Base-by-base conservation (phyloP, 441 rosid genomes). In the Oxalis stricta region DNA sequence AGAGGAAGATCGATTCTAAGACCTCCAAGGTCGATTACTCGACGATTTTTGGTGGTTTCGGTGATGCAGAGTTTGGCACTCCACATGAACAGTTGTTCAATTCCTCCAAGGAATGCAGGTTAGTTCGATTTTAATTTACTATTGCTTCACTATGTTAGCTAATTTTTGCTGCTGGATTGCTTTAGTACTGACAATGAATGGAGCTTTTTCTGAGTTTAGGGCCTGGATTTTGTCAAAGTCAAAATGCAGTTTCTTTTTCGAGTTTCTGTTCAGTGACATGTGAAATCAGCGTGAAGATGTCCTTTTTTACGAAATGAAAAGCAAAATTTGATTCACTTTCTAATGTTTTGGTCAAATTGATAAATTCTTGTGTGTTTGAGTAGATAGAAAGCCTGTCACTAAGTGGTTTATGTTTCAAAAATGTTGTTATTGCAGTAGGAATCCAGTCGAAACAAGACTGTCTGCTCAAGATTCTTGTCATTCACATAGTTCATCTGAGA, bases 21-120 rank as follows among this genome's bases (percentile, higher is more conserved):
- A 64, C 74, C 55, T 65, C 79, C 5, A 72, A 64, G 54, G 76
- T 75, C 15, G 98, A 91, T 49, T 91, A 91, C 73, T 58, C 82
- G 20, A 72, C 62, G 14, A 81, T 91, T 28, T 91, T 91, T 35
- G 85, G 89, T 21, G 82, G 80, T 3, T 76, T 70, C 47, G 76
- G 64, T 10, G 82, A 46, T 35, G 46, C 61, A 8, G 87, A 79
- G 41, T 76, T 56, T 49, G 70, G 60, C 36, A 59, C 67, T 30
- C 63, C 87, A 41, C 73, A 67, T 5, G 80, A 78, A 45, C 79
- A 85, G 28, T 49, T 80, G 52, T 24, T 69, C 41, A 29, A 29
- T 12, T 48, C 44, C 2, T 21, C 60, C 33, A 13, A 37, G 18
- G 58, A 37, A 32, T 54, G 63, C 38, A 44, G 72, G 75, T 71